Conservation (phyloP, 768 basidiomycete species). For the Russula emetica region DNA sequence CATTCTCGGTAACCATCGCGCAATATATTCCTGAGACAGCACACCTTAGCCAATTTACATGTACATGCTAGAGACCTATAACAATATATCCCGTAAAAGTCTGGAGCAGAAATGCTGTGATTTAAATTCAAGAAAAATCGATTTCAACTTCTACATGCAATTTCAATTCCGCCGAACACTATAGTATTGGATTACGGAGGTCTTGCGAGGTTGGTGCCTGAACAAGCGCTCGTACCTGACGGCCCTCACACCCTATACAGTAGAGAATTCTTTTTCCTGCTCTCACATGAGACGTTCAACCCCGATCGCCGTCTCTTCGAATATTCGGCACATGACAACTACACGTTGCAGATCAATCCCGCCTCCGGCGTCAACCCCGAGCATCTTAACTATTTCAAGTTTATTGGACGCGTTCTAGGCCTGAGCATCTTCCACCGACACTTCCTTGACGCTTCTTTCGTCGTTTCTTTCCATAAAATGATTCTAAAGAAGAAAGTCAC, state of each 20-base stretch:
- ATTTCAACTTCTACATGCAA: too few species aligned
- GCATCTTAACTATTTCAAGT: constrained; percentile 99
- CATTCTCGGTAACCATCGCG: too few species aligned
- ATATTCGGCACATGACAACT: constrained; percentile 99
- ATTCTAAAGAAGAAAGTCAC: constrained; percentile 97
- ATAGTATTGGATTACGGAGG: constrained; percentile 98
- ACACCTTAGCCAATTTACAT: too few species aligned
- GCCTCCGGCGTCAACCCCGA: constrained; percentile 98
- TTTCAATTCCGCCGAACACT: too few species aligned
- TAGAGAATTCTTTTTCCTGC: constrained; percentile 99
- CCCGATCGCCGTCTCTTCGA: constrained; percentile 99
- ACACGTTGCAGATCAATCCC: constrained; percentile 98
- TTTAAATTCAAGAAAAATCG: too few species aligned
- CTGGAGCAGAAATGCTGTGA: too few species aligned
- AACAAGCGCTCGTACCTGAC: constrained; percentile 4
- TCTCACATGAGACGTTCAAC: constrained; percentile 99
- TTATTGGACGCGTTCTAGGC: constrained; percentile 93
- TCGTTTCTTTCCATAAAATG: constrained; percentile 99
- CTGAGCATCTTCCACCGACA: constrained; percentile 98
- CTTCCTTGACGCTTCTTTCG: constrained; percentile 98
- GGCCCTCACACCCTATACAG: constrained; percentile 24
- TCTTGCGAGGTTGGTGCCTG: constrained; percentile 70
- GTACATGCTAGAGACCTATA: too few species aligned
- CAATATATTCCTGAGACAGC: too few species aligned
- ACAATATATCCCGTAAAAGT: too few species aligned